These are phyloP conservation scores for Flaveria trinervia DNA, from an alignment of 129 eudicot genomes.

Conservation along the genomic window DNA sequence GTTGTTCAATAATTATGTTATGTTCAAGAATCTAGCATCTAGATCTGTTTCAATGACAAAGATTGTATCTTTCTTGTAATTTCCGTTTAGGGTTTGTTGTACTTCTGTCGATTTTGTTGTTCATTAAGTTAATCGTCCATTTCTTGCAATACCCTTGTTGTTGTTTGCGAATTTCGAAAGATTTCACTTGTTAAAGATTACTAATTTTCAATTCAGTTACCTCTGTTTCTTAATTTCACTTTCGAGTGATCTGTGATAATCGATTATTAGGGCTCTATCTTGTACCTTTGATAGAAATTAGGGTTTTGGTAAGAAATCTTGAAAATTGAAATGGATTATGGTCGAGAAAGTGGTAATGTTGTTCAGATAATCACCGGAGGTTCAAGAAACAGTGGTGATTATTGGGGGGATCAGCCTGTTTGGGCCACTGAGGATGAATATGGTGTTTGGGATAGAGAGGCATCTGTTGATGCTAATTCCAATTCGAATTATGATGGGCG, in stretches of 20 bases:
- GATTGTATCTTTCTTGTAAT: constrained; percentile 22
- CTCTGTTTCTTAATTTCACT: background rate
- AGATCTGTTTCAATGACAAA: constrained; percentile 15
- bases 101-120: constrained; percentile 20
- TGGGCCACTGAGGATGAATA: constrained; percentile 98
- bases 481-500: constrained; percentile 60
- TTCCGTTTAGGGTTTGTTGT: constrained; percentile 22
- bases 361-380: constrained; percentile 60
- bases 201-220: constrained; percentile 1
- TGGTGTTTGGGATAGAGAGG: constrained; percentile 56
- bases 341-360: constrained; percentile 65
- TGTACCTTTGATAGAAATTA: constrained; percentile 8
- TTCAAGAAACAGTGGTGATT: constrained; percentile 47
- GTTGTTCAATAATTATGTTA: constrained; percentile 17
- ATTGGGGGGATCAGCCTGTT: constrained; percentile 77
- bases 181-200: background rate
- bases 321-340: constrained; percentile 44
- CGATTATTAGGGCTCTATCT: constrained; percentile 17
- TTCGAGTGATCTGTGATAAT: background rate
- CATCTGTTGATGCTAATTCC: constrained; percentile 45
- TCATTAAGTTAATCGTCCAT: constrained; percentile 26
- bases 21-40: constrained; percentile 24
- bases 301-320: constrained; percentile 28
- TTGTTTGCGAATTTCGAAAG: constrained; percentile 21
- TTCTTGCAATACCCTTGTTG: constrained; percentile 15